phyloP scores from a whole-genome alignment of 768 basidiomycete species.

The Pleurotus ostreatus region DNA sequence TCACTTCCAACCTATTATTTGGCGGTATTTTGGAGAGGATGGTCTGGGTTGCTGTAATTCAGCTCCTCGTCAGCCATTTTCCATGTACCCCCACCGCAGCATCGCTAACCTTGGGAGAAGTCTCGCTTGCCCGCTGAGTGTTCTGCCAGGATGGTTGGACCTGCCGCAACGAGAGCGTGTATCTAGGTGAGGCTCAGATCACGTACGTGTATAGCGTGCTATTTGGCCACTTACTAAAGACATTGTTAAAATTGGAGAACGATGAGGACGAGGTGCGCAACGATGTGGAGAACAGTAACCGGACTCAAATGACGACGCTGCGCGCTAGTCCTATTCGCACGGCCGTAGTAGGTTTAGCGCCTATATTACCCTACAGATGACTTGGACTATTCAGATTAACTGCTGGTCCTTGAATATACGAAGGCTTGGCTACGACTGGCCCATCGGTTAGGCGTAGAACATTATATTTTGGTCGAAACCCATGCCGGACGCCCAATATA shows the following conservation, averaged over 20 bases:
- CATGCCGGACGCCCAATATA: too few relatives aligned
- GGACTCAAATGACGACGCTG: too few relatives aligned
- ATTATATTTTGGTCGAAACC: too few relatives aligned
- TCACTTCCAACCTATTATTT: conserved; percentile 58
- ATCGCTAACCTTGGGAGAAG: conserved; percentile 76
- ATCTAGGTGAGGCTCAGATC: conserved; percentile 41
- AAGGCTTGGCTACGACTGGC: too few relatives aligned
- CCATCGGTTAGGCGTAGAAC: too few relatives aligned
- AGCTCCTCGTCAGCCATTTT: background rate
- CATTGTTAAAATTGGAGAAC: conserved; percentile 14
- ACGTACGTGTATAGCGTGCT: background rate
- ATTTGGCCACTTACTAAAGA: conserved; percentile 22
- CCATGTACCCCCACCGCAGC: background rate
- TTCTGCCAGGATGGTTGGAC: conserved; percentile 79
- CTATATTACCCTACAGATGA: too few relatives aligned
- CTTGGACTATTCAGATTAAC: too few relatives aligned
- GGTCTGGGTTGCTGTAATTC: conserved; percentile 64
- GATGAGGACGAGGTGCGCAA: background rate
- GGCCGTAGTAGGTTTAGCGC: too few relatives aligned
- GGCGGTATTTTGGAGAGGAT: conserved; percentile 96
- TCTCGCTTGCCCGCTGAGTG: conserved; percentile 77
- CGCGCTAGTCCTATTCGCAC: too few relatives aligned
- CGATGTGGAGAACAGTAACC: too few relatives aligned
- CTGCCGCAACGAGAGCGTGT: conserved; percentile 81
- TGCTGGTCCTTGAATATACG: too few relatives aligned